These are phyloP conservation scores for Wickerhamiella shivajii DNA, from an alignment of 805 yeast genomes.

Conservation along the genomic window DNA sequence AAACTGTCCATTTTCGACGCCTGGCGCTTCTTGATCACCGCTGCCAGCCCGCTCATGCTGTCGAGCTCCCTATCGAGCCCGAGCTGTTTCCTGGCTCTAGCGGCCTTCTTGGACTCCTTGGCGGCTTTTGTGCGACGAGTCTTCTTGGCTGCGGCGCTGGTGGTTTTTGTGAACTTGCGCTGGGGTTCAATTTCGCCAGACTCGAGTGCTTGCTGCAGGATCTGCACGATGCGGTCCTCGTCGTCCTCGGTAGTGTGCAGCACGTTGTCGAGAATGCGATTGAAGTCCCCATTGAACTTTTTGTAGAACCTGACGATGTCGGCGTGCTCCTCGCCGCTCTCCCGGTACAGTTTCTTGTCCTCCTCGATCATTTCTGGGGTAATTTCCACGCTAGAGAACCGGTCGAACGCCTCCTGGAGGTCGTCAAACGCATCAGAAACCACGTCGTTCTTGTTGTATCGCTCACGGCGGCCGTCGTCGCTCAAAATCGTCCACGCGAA, in stretches of 20 bases:
- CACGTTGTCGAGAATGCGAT: conserved; percentile 54
- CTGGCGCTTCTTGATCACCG: conserved; percentile 25
- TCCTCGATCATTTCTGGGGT: conserved; percentile 40
- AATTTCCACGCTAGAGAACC: conserved; percentile 23
- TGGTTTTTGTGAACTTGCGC: conserved; percentile 34
- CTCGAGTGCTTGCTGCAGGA: conserved; percentile 34
- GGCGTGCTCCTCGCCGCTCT: conserved; percentile 26
- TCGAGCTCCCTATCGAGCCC: conserved; percentile 20
- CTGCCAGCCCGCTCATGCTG: conserved; percentile 23
- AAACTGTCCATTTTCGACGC: conserved; percentile 19
- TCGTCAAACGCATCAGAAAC: conserved; percentile 30
- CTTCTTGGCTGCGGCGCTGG: conserved; percentile 34
- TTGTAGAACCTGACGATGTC: conserved; percentile 51
- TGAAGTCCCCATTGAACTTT: conserved; percentile 52
- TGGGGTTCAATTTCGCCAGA: conserved; percentile 27
- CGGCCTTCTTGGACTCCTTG: conserved; percentile 35
- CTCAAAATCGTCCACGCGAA: conserved; percentile 57
- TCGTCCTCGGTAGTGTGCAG: conserved; percentile 60
- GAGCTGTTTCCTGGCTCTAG: conserved; percentile 42
- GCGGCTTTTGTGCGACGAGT: conserved; percentile 29
- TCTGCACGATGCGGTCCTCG: conserved; percentile 43
- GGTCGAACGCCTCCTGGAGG: conserved; percentile 27
- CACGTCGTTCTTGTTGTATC: conserved; percentile 61
- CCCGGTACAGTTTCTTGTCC: conserved; percentile 52
- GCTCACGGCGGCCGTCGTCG: conserved; percentile 39